These are phyloP conservation scores for Epichloe sp. DNA, from an alignment of 2,329 filamentous ascomycete species.

Conservation along the genomic window DNA sequence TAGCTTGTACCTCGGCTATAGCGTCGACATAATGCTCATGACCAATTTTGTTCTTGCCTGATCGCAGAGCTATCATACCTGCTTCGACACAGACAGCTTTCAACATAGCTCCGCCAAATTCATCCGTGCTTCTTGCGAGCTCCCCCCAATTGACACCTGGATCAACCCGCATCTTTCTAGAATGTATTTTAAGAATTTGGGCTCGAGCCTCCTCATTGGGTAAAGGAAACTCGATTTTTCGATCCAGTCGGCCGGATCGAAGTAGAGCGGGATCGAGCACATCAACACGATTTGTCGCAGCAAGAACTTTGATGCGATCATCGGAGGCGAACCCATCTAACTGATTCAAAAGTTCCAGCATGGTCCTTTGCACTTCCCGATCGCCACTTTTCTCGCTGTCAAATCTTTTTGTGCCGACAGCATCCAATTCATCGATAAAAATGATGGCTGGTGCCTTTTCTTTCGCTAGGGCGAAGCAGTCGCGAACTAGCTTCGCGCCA, in stretches of 20 bases:
- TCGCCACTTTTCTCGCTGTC: slow-evolving; percentile 97
- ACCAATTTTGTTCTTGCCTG: slow-evolving; percentile 89
- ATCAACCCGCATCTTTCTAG: slow-evolving; percentile 95
- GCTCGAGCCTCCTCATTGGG: slow-evolving; percentile 96
- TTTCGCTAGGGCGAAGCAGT: slow-evolving; percentile 94
- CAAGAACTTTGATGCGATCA: slow-evolving; percentile 91
- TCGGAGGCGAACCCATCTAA: slow-evolving; percentile 95
- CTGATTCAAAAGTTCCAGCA: slow-evolving; percentile 97
- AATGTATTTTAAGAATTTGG: slow-evolving; percentile 95
- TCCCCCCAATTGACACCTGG: slow-evolving; percentile 91
- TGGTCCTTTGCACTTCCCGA: slow-evolving; percentile 93
- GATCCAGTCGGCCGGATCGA: slow-evolving; percentile 80
- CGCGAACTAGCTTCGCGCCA: slow-evolving; percentile 90
- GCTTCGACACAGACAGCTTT: slow-evolving; percentile 99
- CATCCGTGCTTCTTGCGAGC: slow-evolving; percentile 88
- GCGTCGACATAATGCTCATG: slow-evolving; percentile 99
- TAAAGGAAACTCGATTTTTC: slow-evolving; percentile 96
- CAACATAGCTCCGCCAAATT: slow-evolving; percentile 94
- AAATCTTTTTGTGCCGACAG: slow-evolving; percentile 97
- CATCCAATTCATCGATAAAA: slow-evolving; percentile 97
- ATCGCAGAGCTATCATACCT: slow-evolving; percentile 94
- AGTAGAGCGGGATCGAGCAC: slow-evolving; percentile 85
- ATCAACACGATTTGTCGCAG: slow-evolving; percentile 88
- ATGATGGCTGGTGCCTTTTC: slow-evolving; percentile 99
- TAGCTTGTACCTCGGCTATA: slow-evolving; percentile 85